Percentiles rank a stretch among this genome's conserved stretches.
These are phyloP conservation scores for Haberlea rhodopensis DNA, from an alignment of 257 asterid genomes.

Conservation along the genomic window DNA sequence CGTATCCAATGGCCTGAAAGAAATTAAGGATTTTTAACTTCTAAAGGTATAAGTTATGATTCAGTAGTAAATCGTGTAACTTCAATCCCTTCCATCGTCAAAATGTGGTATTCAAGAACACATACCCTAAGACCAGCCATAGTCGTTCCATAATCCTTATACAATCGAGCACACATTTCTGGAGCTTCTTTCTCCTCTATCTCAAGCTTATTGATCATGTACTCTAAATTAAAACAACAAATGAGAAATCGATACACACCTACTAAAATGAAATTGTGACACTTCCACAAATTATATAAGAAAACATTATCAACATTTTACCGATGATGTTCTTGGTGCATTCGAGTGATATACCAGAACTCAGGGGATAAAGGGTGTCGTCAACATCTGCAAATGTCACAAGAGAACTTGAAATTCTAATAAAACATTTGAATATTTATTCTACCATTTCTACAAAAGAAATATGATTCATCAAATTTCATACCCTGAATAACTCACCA, in stretches of 20 bases:
- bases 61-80: background rate
- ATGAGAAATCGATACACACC: constrained; percentile 2
- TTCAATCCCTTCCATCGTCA: background rate
- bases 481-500: constrained; percentile 46
- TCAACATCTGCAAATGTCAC: constrained; percentile 69
- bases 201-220: constrained; percentile 67
- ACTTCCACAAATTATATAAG: background rate
- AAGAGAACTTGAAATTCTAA: background rate
- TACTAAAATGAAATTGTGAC: background rate
- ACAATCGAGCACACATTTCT: constrained; percentile 57
- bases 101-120: background rate
- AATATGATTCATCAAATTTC: background rate
- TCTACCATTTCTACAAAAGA: background rate
- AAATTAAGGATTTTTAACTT: background rate
- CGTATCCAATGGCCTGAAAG: constrained; percentile 67
- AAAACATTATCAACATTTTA: constrained; percentile 22
- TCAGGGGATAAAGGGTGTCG: constrained; percentile 78
- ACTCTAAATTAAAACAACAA: constrained; percentile 43
- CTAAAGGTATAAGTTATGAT: background rate
- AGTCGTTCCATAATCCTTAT: constrained; percentile 89
- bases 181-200: constrained; percentile 63
- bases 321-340: constrained; percentile 78
- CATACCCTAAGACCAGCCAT: constrained; percentile 93
- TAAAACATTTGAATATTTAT: background rate
- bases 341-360: constrained; percentile 72